Evolutionary conservation across 495 filamentous ascomycete species (phyloP).

Genomic region (Penicillium lagena): DNA sequence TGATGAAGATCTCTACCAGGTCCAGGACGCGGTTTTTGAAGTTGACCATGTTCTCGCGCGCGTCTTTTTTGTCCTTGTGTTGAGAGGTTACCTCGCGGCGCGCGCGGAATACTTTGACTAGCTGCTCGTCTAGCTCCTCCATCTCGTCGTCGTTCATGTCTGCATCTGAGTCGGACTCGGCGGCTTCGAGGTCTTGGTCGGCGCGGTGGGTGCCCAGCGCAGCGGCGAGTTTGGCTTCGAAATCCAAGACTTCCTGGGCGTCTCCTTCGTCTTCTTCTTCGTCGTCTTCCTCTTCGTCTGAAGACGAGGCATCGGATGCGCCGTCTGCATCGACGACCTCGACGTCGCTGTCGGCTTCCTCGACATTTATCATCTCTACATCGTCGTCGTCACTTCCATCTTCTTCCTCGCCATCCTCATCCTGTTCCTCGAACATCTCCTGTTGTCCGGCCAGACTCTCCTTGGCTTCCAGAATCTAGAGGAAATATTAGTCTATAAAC

Average conservation of each 20-base stretch:
- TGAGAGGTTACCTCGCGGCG: slow-evolving; percentile 53
- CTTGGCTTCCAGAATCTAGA: slow-evolving; percentile 62
- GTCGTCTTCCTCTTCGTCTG: slow-evolving; percentile 35
- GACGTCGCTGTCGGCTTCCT: slow-evolving; percentile 28
- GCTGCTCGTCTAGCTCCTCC: slow-evolving; percentile 77
- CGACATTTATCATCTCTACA: slow-evolving; percentile 28
- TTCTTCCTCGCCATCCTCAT: slow-evolving; percentile 50
- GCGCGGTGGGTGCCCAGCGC: slow-evolving; percentile 61
- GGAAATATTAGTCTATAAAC: too few species aligned
- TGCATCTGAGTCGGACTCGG: slow-evolving; percentile 55
- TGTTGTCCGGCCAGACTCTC: slow-evolving; percentile 80
- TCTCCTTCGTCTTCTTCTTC: slow-evolving; percentile 34
- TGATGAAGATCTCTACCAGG: slow-evolving; percentile 77
- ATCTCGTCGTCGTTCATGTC: slow-evolving; percentile 96
- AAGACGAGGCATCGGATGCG: slow-evolving; percentile 22
- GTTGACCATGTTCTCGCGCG: slow-evolving; percentile 82
- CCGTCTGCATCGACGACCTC: slow-evolving; percentile 23
- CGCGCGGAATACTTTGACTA: slow-evolving; percentile 78
- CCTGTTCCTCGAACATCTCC: slow-evolving; percentile 74
- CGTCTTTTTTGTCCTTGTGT: slow-evolving; percentile 76
- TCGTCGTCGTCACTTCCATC: slow-evolving; percentile 36
- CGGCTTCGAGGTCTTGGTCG: slow-evolving; percentile 46
- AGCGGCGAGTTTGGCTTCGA: slow-evolving; percentile 73
- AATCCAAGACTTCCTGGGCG: slow-evolving; percentile 50
- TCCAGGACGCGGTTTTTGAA: slow-evolving; percentile 94